A percentile compares a stretch with the other conserved stretches of the same genome.
These are phyloP conservation scores for Boletus smithii DNA, from an alignment of 1,284 basidiomycete species.

Conservation along the genomic window DNA sequence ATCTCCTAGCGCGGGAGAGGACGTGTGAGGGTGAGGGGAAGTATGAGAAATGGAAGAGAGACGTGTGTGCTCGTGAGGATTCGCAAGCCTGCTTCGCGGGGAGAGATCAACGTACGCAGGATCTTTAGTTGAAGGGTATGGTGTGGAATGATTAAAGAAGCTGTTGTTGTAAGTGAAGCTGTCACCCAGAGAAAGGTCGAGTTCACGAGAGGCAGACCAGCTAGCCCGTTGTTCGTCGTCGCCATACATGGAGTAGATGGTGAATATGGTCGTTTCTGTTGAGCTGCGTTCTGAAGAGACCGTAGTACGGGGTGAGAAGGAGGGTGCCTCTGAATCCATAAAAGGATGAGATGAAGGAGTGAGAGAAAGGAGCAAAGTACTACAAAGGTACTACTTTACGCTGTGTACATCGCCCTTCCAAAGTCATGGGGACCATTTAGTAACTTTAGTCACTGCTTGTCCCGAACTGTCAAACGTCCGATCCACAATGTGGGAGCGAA, in stretches of 20 bases:
- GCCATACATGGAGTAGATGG: constrained; percentile 79
- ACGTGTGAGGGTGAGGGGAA: constrained; percentile 9
- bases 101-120: constrained; percentile 17
- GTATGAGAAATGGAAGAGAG: constrained; percentile 11
- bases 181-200: constrained; percentile 34
- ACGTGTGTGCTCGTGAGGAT: constrained; percentile 16
- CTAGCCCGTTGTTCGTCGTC: constrained; percentile 42
- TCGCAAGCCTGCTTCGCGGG: constrained; percentile 12
- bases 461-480: background rate
- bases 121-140: constrained; percentile 1
- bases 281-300: constrained; percentile 42
- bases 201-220: constrained; percentile 40
- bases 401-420: too few species aligned
- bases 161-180: constrained; percentile 27
- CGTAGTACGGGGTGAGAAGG: too few species aligned
- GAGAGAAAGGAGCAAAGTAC: background rate
- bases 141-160: constrained; percentile 28
- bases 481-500: constrained; percentile 82
- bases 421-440: background rate
- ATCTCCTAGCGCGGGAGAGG: constrained; percentile 13
- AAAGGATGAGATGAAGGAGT: constrained; percentile 5
- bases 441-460: background rate
- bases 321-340: constrained; percentile 54
- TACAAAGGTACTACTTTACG: too few species aligned
- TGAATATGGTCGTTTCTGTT: constrained; percentile 65